Base-by-base conservation (phyloP, 2,329 filamentous ascomycete genomes). In the Fusarium sulawesiense region DNA sequence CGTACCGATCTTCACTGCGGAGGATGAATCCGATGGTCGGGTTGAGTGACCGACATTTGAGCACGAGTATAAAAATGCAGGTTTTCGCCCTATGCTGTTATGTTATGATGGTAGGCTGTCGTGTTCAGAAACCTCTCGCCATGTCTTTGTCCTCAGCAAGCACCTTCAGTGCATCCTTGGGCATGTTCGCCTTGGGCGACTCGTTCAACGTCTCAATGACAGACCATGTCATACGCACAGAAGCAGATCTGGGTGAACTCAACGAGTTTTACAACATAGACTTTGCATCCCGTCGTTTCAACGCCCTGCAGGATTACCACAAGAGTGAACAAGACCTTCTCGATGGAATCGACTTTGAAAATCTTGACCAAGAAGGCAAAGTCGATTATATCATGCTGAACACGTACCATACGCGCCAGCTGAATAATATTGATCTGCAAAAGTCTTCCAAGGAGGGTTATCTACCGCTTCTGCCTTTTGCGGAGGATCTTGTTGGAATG, bases 321-420 rank as follows among this genome's bases (percentile, higher is more conserved):
- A 67, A 65, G 8, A 45, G 53, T 4, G 68, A 70, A 12, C 55
- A 71, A 1, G 23, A 29, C 1, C 40, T 71, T 7, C 59, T 70
- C 2, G 21, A 48, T 8, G 56, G 34, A 0, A 68, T 70, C 2
- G 59, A 70, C n/a, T 70, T 70, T 46, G 44, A 54, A 0, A 34
- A 25, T 8, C 59, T 70, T 1, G 51, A 70, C 13, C 68, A 71
- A 10, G 68, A 70, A 25, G 51, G 68, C 16, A 70, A 57, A 20
- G 68, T 70, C 1, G 68, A 70, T 1, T 68, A 70, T 30, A 70
- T 70, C 4, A 56, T 71, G 64, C 59, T 70, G 10, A 67, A 49
- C 12, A 70, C 68, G 0, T 70, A 60, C 14, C 68, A 70, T 25
- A 71, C 54, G 1, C 47, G 68, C 1, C 68, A 57, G 1, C 44